Evolutionary conservation across 129 eudicot species (phyloP), one percentile per base, ranked within the genome.

Genomic region (Logfia minima): DNA sequence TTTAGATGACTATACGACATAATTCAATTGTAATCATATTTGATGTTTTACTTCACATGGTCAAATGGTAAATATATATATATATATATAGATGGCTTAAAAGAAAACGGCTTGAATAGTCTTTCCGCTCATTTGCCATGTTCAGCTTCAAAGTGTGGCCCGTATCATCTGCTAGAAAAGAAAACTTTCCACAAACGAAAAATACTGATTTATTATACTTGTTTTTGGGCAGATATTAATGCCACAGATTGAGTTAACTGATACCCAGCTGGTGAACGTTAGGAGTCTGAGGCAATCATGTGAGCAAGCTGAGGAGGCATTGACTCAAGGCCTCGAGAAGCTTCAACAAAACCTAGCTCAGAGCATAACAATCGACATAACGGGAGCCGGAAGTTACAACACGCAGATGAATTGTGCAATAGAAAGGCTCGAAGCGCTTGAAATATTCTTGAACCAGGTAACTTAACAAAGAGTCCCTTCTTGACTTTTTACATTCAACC

Each of bases 271-370:
- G 0, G 81, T 70, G 70, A 82, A 80, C 18, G 83, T 90, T 1
- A 62, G 79, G 59, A 83, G 80, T 29, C 75, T 95, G 69, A 81
- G 79, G 37, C 96, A 86, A 19, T 92, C 91, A 0, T 95, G 97
- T 35, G 90, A 82, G 70, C 95, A 95, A 81, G 97, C 97, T 0
- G 99, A 95, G 75, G 99, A 95, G 77, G 99, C 99, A 24, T 83
- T 95, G 60, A 73, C 84, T 24, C 97, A 92, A 77, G 99, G 97
- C 55, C 80, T 95, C 83, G 97, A 89, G 0, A 92, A 86, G 84
- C 97, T 95, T 26, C 96, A 88, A 72, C 97, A 91, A 70, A 89
- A 88, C 31, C 80, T 95, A 2, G 88, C 86, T 17, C 97, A 91
- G 41, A 85, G 90, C 89, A 75, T 95, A 58, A 64, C 86, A 6